Percentiles rank a stretch among this genome's conserved stretches.
These are phyloP conservation scores for Rhynchosporium agropyri DNA, from an alignment of 2,329 filamentous ascomycete genomes.

Conservation along the genomic window DNA sequence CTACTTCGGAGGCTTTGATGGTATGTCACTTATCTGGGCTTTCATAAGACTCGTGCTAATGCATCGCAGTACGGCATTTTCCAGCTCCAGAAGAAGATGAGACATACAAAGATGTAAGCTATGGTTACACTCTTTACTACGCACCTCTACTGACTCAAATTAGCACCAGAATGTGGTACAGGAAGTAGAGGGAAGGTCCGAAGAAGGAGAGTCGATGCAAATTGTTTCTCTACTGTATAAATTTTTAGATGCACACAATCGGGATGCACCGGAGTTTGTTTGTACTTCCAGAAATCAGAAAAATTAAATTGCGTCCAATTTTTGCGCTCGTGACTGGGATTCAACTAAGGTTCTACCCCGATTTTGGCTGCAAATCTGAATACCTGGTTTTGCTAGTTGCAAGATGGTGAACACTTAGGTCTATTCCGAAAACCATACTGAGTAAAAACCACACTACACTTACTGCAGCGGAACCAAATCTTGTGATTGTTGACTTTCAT, in stretches of 20 bases:
- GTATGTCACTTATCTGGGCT: conserved; percentile 26
- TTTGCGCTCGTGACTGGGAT: too few species aligned
- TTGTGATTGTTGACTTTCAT: too few species aligned
- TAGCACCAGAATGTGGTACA: conserved; percentile 55
- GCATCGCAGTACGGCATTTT: conserved; percentile 60
- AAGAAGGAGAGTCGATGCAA: conserved; percentile 8
- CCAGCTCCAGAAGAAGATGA: conserved; percentile 42
- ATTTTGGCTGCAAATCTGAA: too few species aligned
- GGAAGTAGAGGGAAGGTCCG: conserved; percentile 48
- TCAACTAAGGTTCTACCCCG: too few species aligned
- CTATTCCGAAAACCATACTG: too few species aligned
- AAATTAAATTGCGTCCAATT: conserved; percentile 14
- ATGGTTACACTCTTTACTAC: too few species aligned
- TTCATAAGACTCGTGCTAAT: conserved; percentile 1
- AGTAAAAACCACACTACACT: too few species aligned
- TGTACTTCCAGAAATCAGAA: conserved; percentile 25
- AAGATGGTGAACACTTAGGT: too few species aligned
- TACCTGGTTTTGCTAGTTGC: too few species aligned
- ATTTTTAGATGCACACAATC: conserved; percentile 36
- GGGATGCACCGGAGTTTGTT: conserved; percentile 36
- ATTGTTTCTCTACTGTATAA: conserved; percentile 35
- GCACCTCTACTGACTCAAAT: conserved; percentile 39
- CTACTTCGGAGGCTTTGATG: conserved; percentile 60
- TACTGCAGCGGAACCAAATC: too few species aligned
- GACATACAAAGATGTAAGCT: conserved; percentile 49